Evolutionary conservation across 495 filamentous ascomycete species (phyloP).

Genomic region (Aspergillus panamensis): DNA sequence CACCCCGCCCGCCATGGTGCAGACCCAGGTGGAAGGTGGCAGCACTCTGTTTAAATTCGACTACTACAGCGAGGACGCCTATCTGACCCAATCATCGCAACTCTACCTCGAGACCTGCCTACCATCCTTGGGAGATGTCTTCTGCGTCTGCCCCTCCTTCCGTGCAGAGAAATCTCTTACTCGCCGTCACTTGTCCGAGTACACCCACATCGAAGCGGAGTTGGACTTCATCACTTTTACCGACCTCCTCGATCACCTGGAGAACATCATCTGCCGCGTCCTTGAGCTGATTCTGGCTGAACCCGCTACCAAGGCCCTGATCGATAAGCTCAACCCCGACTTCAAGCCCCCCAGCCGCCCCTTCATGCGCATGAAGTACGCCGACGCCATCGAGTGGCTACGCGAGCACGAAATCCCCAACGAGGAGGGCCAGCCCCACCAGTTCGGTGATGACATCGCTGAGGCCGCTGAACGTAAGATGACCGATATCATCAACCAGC

Average conservation of each 20-base stretch:
- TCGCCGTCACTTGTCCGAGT: conserved; percentile 90
- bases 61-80: conserved; percentile 93
- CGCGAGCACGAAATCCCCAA: conserved; percentile 82
- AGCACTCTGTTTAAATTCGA: conserved; percentile 89
- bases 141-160: conserved; percentile 98
- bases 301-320: conserved; percentile 60
- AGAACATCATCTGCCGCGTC: conserved; percentile 83
- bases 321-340: conserved; percentile 80
- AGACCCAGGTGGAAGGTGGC: conserved; percentile 97
- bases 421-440: conserved; percentile 85
- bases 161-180: conserved; percentile 95
- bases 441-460: conserved; percentile 96
- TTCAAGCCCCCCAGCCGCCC: conserved; percentile 83
- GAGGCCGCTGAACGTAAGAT: conserved; percentile 95
- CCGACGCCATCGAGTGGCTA: conserved; percentile 92
- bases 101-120: conserved; percentile 96
- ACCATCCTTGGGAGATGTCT: conserved; percentile 87
- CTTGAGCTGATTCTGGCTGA: conserved; percentile 72
- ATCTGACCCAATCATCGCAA: conserved; percentile 95
- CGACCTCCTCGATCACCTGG: conserved; percentile 87
- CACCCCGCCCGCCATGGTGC: conserved; percentile 92
- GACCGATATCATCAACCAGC: conserved; percentile 92
- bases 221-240: conserved; percentile 93
- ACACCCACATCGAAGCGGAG: conserved; percentile 96
- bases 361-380: conserved; percentile 93